Conservation (phyloP, 1,284 basidiomycete genomes). For the Dichomitus squalens region DNA sequence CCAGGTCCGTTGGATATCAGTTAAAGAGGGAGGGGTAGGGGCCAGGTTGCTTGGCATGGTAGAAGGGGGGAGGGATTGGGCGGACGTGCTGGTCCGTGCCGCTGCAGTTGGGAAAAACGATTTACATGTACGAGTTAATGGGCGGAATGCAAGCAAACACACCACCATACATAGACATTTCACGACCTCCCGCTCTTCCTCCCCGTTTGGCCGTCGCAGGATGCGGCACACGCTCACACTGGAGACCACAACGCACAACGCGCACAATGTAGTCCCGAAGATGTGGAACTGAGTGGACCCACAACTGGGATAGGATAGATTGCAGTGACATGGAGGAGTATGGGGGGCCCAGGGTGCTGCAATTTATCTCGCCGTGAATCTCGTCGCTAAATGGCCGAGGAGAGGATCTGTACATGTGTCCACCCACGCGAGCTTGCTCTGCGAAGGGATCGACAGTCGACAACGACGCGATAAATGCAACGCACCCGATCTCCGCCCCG, state of each 20-base stretch:
- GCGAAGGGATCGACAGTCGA: too few species aligned
- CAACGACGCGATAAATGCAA: too few species aligned
- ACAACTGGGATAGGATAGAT: constrained; percentile 26
- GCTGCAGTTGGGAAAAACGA: constrained; percentile 2
- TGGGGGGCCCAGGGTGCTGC: constrained; percentile 10
- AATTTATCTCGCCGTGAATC: constrained; percentile 25
- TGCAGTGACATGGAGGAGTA: constrained; percentile 2
- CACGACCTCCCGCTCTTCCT: neutral
- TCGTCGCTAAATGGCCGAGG: constrained; percentile 9
- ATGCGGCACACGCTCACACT: neutral
- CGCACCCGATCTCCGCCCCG: too few species aligned
- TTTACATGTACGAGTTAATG: constrained; percentile 25
- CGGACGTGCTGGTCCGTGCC: neutral
- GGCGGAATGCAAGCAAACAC: constrained; percentile 4
- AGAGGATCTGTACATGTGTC: too few species aligned
- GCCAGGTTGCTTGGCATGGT: too few species aligned
- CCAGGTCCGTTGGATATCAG: neutral
- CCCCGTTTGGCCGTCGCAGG: neutral
- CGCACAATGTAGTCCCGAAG: too few species aligned
- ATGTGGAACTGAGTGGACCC: constrained; percentile 21
- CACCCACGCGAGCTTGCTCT: too few species aligned
- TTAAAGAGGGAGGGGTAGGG: neutral
- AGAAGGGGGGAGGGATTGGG: neutral
- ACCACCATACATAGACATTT: neutral
- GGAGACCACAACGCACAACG: neutral